phyloP scores from a whole-genome alignment of 2,329 filamentous ascomycete genomes.

The Colletotrichum horii region DNA sequence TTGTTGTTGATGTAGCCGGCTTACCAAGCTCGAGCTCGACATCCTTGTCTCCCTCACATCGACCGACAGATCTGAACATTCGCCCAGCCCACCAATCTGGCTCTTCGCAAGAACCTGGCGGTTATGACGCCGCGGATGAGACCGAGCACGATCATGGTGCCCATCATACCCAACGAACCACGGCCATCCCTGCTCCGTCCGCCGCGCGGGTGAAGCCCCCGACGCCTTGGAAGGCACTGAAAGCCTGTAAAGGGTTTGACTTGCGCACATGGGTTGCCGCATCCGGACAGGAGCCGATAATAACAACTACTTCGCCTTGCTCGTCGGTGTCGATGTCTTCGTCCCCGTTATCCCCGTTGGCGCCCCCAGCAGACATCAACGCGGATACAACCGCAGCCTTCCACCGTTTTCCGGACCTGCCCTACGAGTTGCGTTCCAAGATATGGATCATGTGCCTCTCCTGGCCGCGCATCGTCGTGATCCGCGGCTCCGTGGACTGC shows the following conservation, averaged over 20 bases:
- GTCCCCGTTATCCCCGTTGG: not conserved
- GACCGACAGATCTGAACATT: not conserved
- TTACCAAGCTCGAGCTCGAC: not conserved
- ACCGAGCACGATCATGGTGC: not conserved
- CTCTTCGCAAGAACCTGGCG: not conserved
- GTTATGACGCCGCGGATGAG: not conserved
- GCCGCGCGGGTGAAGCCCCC: not conserved
- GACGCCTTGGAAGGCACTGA: slow-evolving; percentile 1
- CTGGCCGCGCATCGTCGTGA: slow-evolving; percentile 20
- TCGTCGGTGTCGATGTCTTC: not conserved
- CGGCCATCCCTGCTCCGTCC: not conserved
- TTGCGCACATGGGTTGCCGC: slow-evolving; percentile 14
- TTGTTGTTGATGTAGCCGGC: not conserved
- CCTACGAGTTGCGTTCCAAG: slow-evolving; percentile 20
- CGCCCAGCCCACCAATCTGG: not conserved
- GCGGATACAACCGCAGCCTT: not conserved
- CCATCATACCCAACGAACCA: not conserved
- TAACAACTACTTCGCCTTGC: not conserved
- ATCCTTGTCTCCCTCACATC: not conserved
- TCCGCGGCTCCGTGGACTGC: slow-evolving; percentile 9
- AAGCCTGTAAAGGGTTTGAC: slow-evolving; percentile 11
- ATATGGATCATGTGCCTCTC: slow-evolving; percentile 24
- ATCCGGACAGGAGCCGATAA: not conserved
- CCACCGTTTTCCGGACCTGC: slow-evolving; percentile 17
- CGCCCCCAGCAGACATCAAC: not conserved